Percentiles rank a stretch among this genome's conserved stretches.
Evolutionary conservation across 345 rosid species (phyloP).

Genomic region (Eucalyptus viminalis): DNA sequence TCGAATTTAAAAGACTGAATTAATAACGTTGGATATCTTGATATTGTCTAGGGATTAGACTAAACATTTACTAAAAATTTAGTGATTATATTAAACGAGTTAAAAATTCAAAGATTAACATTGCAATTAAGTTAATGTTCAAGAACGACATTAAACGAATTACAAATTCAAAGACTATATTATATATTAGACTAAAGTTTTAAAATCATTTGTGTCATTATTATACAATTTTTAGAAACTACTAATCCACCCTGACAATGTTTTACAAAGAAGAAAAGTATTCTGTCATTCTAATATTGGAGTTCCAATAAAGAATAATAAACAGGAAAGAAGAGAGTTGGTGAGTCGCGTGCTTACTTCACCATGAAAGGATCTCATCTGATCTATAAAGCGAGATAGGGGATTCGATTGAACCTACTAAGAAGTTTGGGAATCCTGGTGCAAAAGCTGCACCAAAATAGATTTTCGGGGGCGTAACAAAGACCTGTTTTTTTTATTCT

Average conservation of each 20-base stretch:
- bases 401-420: background rate
- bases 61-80: no score
- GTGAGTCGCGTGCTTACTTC: background rate
- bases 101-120: fast-evolving
- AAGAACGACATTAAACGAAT: fast-evolving
- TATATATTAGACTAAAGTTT: fast-evolving
- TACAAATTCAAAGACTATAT: fast-evolving
- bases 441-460: background rate
- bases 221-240: background rate
- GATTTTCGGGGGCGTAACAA: background rate
- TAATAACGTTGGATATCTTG: fast-evolving
- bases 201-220: fast-evolving
- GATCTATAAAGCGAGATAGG: background rate
- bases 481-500: background rate
- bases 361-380: background rate
- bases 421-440: background rate
- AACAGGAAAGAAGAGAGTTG: background rate
- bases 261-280: fast-evolving
- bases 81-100: fast-evolving
- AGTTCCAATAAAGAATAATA: background rate
- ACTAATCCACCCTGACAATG: background rate
- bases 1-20: no score
- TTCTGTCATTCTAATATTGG: background rate
- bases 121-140: no score
- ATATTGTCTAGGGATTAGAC: fast-evolving